Percentiles rank a stretch among this genome's conserved stretches.
Evolutionary conservation across 2,329 filamentous ascomycete species (phyloP).

Genomic region (Alternaria arbusti): DNA sequence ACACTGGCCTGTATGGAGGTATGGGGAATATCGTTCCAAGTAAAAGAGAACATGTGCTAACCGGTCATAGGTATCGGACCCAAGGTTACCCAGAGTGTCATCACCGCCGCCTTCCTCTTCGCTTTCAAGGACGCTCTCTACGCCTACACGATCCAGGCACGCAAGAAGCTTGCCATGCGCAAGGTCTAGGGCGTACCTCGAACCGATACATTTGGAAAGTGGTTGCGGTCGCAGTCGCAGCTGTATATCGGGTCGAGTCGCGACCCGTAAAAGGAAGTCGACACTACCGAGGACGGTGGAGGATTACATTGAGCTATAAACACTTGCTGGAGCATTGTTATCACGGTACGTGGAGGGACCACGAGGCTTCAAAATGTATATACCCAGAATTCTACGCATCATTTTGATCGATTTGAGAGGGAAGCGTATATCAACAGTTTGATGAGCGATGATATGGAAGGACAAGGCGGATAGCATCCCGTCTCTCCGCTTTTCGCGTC

Average conservation of each 20-base stretch:
- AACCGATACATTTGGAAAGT: neutral
- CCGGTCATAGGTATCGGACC: conserved; percentile 77
- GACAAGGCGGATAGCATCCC: neutral
- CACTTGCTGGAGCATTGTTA: neutral
- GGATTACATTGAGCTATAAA: neutral
- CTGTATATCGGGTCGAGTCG: neutral
- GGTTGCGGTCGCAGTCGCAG: neutral
- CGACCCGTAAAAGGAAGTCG: neutral
- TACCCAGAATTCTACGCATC: neutral
- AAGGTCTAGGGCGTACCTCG: neutral
- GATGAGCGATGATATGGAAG: neutral
- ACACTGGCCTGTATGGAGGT: conserved; percentile 91
- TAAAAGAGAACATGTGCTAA: conserved; percentile 5
- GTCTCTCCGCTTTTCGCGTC: neutral
- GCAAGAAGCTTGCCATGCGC: conserved; percentile 50
- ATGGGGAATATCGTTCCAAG: conserved; percentile 35
- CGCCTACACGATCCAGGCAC: conserved; percentile 74
- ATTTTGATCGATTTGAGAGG: neutral
- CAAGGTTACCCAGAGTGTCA: conserved; percentile 95
- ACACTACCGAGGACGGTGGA: neutral
- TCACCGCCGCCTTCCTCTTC: conserved; percentile 95
- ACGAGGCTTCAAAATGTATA: neutral
- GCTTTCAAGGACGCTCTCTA: conserved; percentile 98
- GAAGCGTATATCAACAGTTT: neutral
- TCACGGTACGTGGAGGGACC: neutral